Evolutionary conservation across 2,329 filamentous ascomycete species (phyloP).

Genomic region (Metarhizium album): DNA sequence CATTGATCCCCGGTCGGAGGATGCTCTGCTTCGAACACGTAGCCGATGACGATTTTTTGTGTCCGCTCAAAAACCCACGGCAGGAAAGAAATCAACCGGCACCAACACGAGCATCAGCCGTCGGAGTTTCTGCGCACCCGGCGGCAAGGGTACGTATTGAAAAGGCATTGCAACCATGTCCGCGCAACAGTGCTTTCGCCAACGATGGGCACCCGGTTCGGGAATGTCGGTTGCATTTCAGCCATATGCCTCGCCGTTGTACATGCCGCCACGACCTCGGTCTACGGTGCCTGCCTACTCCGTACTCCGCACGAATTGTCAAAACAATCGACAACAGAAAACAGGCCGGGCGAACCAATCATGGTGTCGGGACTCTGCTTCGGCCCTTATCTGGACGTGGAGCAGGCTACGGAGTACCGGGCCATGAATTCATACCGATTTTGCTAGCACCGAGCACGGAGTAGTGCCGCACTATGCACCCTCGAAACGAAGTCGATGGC

Average conservation of each 20-base stretch:
- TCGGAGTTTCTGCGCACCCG: neutral
- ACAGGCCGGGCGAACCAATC: constrained; percentile 27
- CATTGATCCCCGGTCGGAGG: neutral
- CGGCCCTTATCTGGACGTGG: constrained; percentile 29
- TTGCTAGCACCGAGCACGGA: too few relatives aligned
- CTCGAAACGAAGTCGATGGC: too few relatives aligned
- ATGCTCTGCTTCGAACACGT: neutral
- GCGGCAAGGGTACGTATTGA: neutral
- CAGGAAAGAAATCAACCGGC: neutral
- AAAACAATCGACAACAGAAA: constrained; percentile 32
- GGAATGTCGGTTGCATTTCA: neutral
- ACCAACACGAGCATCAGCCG: neutral
- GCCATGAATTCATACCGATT: constrained; percentile 6
- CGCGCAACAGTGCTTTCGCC: neutral
- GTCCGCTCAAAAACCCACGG: too few relatives aligned
- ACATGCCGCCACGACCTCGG: neutral
- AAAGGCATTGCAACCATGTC: neutral
- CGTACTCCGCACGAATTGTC: too few relatives aligned
- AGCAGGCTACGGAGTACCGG: constrained; percentile 7
- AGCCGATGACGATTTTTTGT: neutral
- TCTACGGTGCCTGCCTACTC: too few relatives aligned
- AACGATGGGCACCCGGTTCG: neutral
- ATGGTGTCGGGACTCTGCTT: constrained; percentile 11
- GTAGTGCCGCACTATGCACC: constrained; percentile 6
- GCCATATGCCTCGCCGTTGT: neutral